Conservation (phyloP, 106 monocot species). For the Amphibolis antarctica region DNA sequence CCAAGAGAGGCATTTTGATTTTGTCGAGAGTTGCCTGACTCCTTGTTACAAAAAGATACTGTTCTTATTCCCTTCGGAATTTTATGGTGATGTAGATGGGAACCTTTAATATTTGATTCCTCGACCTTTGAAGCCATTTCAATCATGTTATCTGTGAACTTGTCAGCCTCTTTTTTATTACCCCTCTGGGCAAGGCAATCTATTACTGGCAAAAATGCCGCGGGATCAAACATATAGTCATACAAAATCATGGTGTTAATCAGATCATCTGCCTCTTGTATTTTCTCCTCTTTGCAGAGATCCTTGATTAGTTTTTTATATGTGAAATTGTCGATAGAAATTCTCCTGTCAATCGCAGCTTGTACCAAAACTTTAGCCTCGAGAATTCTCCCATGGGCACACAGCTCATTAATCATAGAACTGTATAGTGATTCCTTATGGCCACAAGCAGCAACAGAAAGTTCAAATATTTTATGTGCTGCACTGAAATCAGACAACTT, state of each 20-base stretch:
- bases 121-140: conserved; percentile 41
- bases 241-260: conserved; percentile 39
- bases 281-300: conserved; percentile 55
- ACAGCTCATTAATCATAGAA: conserved; percentile 58
- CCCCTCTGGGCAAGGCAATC: conserved; percentile 54
- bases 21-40: conserved; percentile 2
- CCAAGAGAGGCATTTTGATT: conserved; percentile 13
- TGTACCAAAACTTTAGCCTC: conserved; percentile 51
- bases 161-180: conserved; percentile 57
- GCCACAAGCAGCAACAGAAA: conserved; percentile 39
- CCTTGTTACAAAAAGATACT: background rate
- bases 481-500: conserved; percentile 41
- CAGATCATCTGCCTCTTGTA: conserved; percentile 43
- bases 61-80: background rate
- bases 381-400: conserved; percentile 34
- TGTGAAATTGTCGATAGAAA: conserved; percentile 38
- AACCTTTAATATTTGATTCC: conserved; percentile 9
- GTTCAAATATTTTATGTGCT: conserved; percentile 42
- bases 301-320: conserved; percentile 52
- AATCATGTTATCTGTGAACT: conserved; percentile 76
- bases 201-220: conserved; percentile 69
- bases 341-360: conserved; percentile 35
- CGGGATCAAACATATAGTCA: conserved; percentile 62
- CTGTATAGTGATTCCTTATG: conserved; percentile 58
- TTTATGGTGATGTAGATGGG: conserved; percentile 3